Evolutionary conservation across 225 moss, liverwort and hornwort species (phyloP), one percentile per base, ranked within the genome.

Genomic region (Thuidium tamariscinum): DNA sequence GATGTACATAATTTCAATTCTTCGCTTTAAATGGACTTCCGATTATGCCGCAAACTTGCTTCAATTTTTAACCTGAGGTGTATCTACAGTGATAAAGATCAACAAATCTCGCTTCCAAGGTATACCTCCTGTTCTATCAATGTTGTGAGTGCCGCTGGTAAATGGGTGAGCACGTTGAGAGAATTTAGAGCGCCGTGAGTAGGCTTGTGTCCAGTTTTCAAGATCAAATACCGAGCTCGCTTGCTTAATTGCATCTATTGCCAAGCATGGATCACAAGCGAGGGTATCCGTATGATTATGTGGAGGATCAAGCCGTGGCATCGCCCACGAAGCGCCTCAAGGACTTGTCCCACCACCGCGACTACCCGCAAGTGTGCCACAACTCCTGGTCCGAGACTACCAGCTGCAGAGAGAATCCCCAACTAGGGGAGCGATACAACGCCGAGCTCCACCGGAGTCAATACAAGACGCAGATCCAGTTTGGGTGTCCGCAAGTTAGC

Each of bases 311-410:
- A 48, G 86, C 81, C 22, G 29, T 86, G 20, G 46, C 83, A 9
- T 92, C 90, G 54, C 90, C 92, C 42, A 90, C 88, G 16, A 92
- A 92, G 81, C 90, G 92, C 21, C 92, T 86, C 42, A 92, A 92
- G 82, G 88, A 92, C 27, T 82, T 90, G 75, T 90, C 90, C 16
- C 34, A 92, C 73, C 88, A 88, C 36, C 84, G n/a, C 18, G 82
- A 87, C 48, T 79, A 82, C 61, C 85, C 74, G 20, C 65, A 36
- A 13, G 60, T 27, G 13, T 36, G 48, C 62, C 57, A 77, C 8
- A 79, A 49, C 18, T 54, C 82, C 9, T 10, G 49, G 57, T 51
- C 65, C 23, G 48, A 79, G 49, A 79, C 14, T 16, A 56, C 6
- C 25, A 70, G n/a, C 51, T 64, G 84, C 30, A 82, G 83, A 66